Evolutionary conservation across 2,329 filamentous ascomycete genomes (phyloP), one percentile per base, ranked within the genome.

Genomic region (Colletotrichum zoysiae): DNA sequence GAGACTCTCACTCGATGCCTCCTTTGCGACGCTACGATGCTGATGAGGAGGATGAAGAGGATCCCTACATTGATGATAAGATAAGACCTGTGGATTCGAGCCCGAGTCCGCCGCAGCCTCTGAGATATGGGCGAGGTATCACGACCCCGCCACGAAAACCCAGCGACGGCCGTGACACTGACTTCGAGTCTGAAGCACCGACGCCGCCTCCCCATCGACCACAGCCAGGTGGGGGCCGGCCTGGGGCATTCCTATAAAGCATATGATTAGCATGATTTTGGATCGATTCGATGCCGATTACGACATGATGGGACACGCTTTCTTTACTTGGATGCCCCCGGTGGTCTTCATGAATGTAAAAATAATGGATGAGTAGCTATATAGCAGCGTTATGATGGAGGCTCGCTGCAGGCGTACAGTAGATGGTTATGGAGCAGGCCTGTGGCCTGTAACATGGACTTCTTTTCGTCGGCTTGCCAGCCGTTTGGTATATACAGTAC

Each of bases 1-100:
- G 93, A 35, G 92, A 94, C 78, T 84, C 81, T 9, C 78, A 77
- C 30, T 79, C 79, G 23, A 75, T 78, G 75, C 79, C 83, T 11
- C 73, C 76, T 18, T 75, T 83, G 38, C 81, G 79, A 9, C 78
- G 77, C 14, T 83, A 81, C 63, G 80, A 82, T 50, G n/a, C 20
- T 5, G 79, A 81, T 46, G 79, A 80, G 33, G 75, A 80, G 2
- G 79, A 81, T 1, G 79, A 81, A 8, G 79, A 79, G 3, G 77
- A 78, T 8, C 73, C 77, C 1, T 77, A 78, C 38, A 57, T 71
- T 23, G 76, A 78, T 44, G 75, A 75, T 33, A 78, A 78, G 46
- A 70, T 75, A n/a, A 68, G 59, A 14, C 57, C 63, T 5, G 38
- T 68, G 40, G 69, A 60, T 20, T 67, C 73, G 8, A 68, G 44